Evolutionary conservation across 306 rosid species (phyloP).

Genomic region (Prunus salicina): DNA sequence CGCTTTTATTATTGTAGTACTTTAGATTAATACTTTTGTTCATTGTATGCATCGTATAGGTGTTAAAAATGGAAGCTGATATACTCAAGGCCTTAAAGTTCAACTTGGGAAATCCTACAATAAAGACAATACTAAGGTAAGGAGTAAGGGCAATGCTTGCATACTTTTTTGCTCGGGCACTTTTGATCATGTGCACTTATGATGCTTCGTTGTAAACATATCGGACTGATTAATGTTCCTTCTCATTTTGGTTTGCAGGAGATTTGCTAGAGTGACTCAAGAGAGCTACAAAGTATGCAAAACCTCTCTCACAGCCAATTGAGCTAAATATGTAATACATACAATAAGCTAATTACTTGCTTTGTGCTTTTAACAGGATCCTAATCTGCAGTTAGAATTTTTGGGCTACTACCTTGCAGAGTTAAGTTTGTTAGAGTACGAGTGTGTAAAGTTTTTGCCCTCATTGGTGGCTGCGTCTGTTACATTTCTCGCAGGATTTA

Average conservation of each 20-base stretch:
- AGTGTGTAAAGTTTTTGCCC: conserved; percentile 69
- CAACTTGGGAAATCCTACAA: conserved; percentile 86
- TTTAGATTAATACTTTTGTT: not conserved
- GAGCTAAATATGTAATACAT: not conserved
- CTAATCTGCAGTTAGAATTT: conserved; percentile 67
- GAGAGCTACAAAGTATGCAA: conserved; percentile 51
- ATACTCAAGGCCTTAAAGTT: conserved; percentile 63
- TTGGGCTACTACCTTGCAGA: conserved; percentile 77
- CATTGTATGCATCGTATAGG: conserved; percentile 35
- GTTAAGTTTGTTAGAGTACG: conserved; percentile 80
- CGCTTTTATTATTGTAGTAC: not conserved
- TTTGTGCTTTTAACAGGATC: conserved; percentile 35
- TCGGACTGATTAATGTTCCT: conserved; percentile 9
- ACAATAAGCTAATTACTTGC: conserved; percentile 16
- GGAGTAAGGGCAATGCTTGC: not conserved
- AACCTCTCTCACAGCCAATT: not conserved
- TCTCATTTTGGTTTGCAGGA: conserved; percentile 44
- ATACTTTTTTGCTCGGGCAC: not conserved
- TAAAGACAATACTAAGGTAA: conserved; percentile 74
- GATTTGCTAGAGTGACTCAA: conserved; percentile 53
- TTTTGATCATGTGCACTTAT: not conserved
- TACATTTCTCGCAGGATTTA: conserved; percentile 66
- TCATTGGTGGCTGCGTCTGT: conserved; percentile 87
- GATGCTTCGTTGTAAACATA: not conserved
- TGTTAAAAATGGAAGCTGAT: conserved; percentile 82